These are phyloP conservation scores for Diaporthe sp. DNA, from an alignment of 2,329 filamentous ascomycete species.

Conservation along the genomic window DNA sequence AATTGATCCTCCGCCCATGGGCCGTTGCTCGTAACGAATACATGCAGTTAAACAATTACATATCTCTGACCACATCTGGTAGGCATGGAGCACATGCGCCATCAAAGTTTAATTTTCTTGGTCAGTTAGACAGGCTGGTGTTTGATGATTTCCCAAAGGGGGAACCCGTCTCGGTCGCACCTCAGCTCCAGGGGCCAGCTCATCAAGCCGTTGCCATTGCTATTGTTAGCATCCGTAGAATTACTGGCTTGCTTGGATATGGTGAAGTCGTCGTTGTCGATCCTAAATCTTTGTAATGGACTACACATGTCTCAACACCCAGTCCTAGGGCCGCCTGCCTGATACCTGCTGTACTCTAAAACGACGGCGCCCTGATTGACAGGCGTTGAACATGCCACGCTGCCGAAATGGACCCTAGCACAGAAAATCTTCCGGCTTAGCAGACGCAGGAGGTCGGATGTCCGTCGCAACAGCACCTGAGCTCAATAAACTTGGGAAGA, in stretches of 20 bases:
- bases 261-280: not conserved
- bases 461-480: conserved; percentile 8
- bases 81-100: not conserved
- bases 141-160: not conserved
- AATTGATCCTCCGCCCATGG: conserved; percentile 7
- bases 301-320: not conserved
- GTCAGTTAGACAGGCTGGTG: not conserved
- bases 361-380: conserved; percentile 31
- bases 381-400: conserved; percentile 16
- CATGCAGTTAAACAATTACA: conserved; percentile 6
- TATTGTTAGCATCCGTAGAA: conserved; percentile 2
- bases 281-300: not conserved
- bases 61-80: not conserved
- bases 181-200: not conserved
- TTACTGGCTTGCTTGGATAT: not conserved
- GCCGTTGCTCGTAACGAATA: conserved; percentile 8
- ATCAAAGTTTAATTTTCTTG: not conserved
- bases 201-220: not conserved
- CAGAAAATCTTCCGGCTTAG: conserved; percentile 15
- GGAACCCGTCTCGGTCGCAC: not conserved
- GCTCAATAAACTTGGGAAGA: not conserved
- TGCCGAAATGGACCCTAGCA: conserved; percentile 24
- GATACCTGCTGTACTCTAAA: conserved; percentile 7
- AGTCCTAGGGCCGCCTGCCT: not conserved
- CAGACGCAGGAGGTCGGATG: conserved; percentile 32